Percentiles rank a stretch among this genome's conserved stretches.
Conservation (phyloP, 2,329 filamentous ascomycete genomes). For the Endocalyx cinctus region DNA sequence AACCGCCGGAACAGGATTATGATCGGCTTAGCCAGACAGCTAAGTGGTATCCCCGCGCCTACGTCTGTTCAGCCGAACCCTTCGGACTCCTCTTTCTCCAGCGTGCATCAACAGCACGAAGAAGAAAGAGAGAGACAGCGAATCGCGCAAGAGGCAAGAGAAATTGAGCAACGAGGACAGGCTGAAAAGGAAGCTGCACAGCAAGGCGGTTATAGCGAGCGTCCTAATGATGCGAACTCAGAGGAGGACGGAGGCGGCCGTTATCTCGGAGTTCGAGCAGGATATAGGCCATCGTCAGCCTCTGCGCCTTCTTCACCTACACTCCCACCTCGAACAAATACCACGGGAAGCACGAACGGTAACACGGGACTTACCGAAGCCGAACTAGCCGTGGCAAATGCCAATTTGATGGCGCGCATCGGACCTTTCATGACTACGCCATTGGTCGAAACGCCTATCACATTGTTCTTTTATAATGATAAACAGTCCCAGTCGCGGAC, state of each 20-base stretch:
- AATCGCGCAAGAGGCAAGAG: conserved; percentile 69
- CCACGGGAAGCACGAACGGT: conserved; percentile 36
- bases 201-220: conserved; percentile 70
- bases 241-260: conserved; percentile 31
- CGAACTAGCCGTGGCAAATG: conserved; percentile 76
- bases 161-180: conserved; percentile 69
- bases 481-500: conserved; percentile 76
- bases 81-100: conserved; percentile 20
- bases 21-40: conserved; percentile 77
- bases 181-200: conserved; percentile 66
- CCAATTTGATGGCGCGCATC: conserved; percentile 80
- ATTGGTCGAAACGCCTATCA: conserved; percentile 71
- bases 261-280: too few species aligned
- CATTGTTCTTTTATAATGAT: conserved; percentile 93
- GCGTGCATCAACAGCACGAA: conserved; percentile 39
- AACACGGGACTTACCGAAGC: conserved; percentile 62
- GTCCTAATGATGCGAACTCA: conserved; percentile 42
- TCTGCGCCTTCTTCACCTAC: conserved; percentile 40
- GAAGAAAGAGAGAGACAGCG: conserved; percentile 55
- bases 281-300: conserved; percentile 5
- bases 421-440: conserved; percentile 88
- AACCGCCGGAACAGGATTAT: conserved; percentile 81
- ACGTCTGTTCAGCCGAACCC: conserved; percentile 33
- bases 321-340: conserved; percentile 31
- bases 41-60: conserved; percentile 80